Evolutionary conservation across 23 red algal species (phyloP).

Genomic region (Gracilaria caudata): DNA sequence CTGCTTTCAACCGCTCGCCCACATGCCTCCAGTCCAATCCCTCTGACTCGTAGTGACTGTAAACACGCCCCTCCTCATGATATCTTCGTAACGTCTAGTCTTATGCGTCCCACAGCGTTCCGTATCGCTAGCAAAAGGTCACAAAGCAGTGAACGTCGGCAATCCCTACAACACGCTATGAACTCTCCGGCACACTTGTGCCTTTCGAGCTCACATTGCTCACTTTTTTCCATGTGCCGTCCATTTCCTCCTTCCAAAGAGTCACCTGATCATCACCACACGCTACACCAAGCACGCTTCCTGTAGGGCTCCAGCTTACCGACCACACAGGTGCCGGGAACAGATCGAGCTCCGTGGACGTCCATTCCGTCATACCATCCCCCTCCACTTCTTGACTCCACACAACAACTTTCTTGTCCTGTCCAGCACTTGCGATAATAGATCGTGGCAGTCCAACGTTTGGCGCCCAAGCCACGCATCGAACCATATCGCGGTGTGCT

Average conservation of each 20-base stretch:
- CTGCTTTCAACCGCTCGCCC: neutral
- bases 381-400: slow-evolving; percentile 84
- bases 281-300: slow-evolving; percentile 83
- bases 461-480: slow-evolving; percentile 92
- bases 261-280: slow-evolving; percentile 88
- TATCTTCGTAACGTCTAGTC: neutral
- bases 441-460: slow-evolving; percentile 70
- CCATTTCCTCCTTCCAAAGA: slow-evolving; percentile 92
- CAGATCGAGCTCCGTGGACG: slow-evolving; percentile 66
- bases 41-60: neutral
- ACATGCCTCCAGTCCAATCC: neutral
- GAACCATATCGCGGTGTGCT: slow-evolving; percentile 93
- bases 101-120: neutral
- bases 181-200: slow-evolving; percentile 35
- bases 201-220: slow-evolving; percentile 48
- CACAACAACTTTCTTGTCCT: slow-evolving; percentile 92
- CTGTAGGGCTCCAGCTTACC: slow-evolving; percentile 92
- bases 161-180: neutral
- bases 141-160: neutral
- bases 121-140: neutral
- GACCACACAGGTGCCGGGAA: slow-evolving; percentile 90
- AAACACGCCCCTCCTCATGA: neutral
- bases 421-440: slow-evolving; percentile 72
- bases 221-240: slow-evolving; percentile 69
- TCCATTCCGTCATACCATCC: slow-evolving; percentile 71